Evolutionary conservation across 2,329 filamentous ascomycete genomes (phyloP).

Genomic region (Sclerotinia spermophila): DNA sequence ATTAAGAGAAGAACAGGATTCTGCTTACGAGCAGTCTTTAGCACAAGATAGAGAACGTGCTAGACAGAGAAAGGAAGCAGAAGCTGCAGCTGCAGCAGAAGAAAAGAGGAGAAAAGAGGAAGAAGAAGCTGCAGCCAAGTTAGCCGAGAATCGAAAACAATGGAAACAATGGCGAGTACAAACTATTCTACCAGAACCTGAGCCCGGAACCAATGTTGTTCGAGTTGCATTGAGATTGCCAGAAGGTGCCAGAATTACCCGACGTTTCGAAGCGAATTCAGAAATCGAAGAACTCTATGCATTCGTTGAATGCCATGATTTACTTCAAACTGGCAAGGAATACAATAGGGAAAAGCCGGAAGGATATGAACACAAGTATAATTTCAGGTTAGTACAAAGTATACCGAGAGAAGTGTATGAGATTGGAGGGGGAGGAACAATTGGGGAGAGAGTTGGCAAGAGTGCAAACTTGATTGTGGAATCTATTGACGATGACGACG

Average conservation of each 20-base stretch:
- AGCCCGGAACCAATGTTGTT: conserved; percentile 61
- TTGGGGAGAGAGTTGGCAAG: conserved; percentile 71
- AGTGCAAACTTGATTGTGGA: conserved; percentile 91
- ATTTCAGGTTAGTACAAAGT: conserved; percentile 79
- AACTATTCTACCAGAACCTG: conserved; percentile 65
- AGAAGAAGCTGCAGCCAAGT: conserved; percentile 53
- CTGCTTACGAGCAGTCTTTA: conserved; percentile 87
- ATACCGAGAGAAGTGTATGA: conserved; percentile 82
- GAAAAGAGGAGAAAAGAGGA: conserved; percentile 58
- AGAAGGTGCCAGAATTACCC: conserved; percentile 64
- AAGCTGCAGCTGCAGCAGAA: conserved; percentile 64
- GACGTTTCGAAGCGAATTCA: conserved; percentile 66
- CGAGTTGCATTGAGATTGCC: conserved; percentile 67
- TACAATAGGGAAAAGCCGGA: conserved; percentile 47
- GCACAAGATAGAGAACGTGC: conserved; percentile 84
- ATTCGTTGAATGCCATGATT: conserved; percentile 86
- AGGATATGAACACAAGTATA: conserved; percentile 75
- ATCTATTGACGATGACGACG: conserved; percentile 46
- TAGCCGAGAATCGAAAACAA: conserved; percentile 52
- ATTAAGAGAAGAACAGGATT: conserved; percentile 84
- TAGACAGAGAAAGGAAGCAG: conserved; percentile 70
- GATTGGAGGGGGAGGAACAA: conserved; percentile 59
- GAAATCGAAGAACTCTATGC: conserved; percentile 80
- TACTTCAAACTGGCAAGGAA: conserved; percentile 46
- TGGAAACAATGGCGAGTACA: conserved; percentile 80